These are phyloP conservation scores for Paramyrothecium roridum DNA, from an alignment of 2,329 filamentous ascomycete genomes.

Conservation along the genomic window DNA sequence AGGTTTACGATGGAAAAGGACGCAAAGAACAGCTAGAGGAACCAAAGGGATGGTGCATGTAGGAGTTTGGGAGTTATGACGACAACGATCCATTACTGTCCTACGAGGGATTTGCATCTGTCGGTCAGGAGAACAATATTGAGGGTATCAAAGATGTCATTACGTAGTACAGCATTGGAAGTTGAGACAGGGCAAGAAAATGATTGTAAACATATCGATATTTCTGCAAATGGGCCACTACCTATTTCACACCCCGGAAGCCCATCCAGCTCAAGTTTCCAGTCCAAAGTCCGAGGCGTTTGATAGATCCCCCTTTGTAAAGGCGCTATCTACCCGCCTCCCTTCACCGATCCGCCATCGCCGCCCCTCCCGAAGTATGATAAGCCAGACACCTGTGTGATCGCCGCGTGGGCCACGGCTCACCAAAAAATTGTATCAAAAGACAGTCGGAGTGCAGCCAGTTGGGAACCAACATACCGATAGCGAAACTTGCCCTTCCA, in stretches of 20 bases:
- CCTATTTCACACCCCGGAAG: background rate
- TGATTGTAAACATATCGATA: background rate
- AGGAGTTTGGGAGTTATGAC: background rate
- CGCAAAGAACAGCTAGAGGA: background rate
- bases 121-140: too few species aligned
- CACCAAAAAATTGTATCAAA: too few species aligned
- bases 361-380: background rate
- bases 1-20: background rate
- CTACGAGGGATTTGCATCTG: too few species aligned
- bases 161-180: background rate
- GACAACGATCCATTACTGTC: background rate
- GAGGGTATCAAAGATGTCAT: too few species aligned
- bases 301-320: background rate
- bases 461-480: too few species aligned
- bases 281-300: background rate
- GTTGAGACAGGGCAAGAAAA: background rate
- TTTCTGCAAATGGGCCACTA: background rate
- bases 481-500: too few species aligned
- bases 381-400: background rate
- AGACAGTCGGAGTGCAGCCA: too few species aligned
- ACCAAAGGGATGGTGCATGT: background rate
- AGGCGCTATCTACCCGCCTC: background rate
- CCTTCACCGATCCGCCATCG: background rate
- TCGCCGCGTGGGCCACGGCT: too few species aligned
- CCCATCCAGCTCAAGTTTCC: background rate